Base-by-base conservation (phyloP, 352 stramenopile species). In the Globisporangium orthogonon region DNA sequence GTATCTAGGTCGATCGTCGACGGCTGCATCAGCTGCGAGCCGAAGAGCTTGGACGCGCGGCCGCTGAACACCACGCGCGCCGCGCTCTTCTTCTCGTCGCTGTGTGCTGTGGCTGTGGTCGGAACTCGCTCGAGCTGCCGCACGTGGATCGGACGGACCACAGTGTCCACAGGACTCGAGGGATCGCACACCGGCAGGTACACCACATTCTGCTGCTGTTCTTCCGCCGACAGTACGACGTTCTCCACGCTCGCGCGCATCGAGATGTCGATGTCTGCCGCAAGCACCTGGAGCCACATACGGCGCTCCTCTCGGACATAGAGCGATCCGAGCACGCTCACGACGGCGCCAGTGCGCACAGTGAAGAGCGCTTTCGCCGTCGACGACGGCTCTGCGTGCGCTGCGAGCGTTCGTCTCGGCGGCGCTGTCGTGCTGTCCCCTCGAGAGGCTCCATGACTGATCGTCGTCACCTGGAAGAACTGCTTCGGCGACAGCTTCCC, bases 41-140 rank as follows among this genome's bases (percentile, higher is more conserved):
- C 74, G 57, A 91, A 91, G 7, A 91, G 65, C 48, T 89, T 87
- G 2, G 81, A 91, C 17, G 81, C 81, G 15, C 81, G 78, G 10
- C 78, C 81, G 45, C 62, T 84, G 39, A 88, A 88, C 14, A 91
- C 78, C 2, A 91, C 78, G 2, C 73, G 74, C 10, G 81, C 76
- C 4, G 66, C 60, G 46, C 63, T 69, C 18, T 55, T 67, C 51
- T 54, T 57, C 4, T 62, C 52, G 7, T 70, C 51, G 17, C 53
- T 55, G n/a, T 67, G 54, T 13, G 50, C n/a, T 3, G 54, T 40
- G 5, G 45, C 56, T 7, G 76, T 73, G 39, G 76, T 73, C 5
- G 70, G 53, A 2, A 81, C 77, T 18, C 75, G 77, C 18, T 67
- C 54, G 23, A 91, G 39, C 33, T 72, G 53, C n/a, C 74, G 69